Base-by-base conservation (phyloP, 495 filamentous ascomycete genomes). In the Aspergillus diversus region DNA sequence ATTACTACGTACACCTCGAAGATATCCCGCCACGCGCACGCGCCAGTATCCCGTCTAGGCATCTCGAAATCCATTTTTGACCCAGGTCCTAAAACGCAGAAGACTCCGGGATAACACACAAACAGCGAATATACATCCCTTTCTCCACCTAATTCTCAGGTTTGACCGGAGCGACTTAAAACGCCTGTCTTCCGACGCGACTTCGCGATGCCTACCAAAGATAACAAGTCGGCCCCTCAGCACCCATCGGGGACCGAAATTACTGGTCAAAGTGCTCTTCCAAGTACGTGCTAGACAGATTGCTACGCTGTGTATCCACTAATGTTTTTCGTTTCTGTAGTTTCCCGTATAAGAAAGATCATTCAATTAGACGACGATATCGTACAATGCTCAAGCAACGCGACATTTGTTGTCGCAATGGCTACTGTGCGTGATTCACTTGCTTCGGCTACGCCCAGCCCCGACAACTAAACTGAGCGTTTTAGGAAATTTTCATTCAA, bases 401-500 rank as follows among this genome's bases (percentile, higher is more conserved):
- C 92, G 60, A 91, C 92, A n/a, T 97, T 98, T 75, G 87, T 92
- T 56, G 93, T 97, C 67, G 92, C 93, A 12, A 83, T 96, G 57
- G 95, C 95, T 56, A 92, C 95, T 11, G 92, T 91, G 80, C 64
- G 83, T 68, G 53, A 37, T 43, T 52, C 54, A 42, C 66, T 50
- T 27, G 42, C 33, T 27, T 37, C 21, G 6, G 16, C 16, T 35
- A 59, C 7, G 2, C 15, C 33, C n/a, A 33, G 8, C 50, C 13
- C 17, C 7, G 5, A 21, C 52, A 13, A 39, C 32, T 39, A 7
- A 60, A 59, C 33, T 57, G 39, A 51, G 2, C 32, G 47, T 48
- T 34, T 27, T 61, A 96, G 90, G 95, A 98, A 76, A 88, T 97
- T 87, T 99, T 99, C 82, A 90, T 99, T 64, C 92, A 96, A 71